Percentiles rank a stretch among this genome's conserved stretches.
phyloP scores from a whole-genome alignment of 1,139 yeast genomes.

The Candida albicans region DNA sequence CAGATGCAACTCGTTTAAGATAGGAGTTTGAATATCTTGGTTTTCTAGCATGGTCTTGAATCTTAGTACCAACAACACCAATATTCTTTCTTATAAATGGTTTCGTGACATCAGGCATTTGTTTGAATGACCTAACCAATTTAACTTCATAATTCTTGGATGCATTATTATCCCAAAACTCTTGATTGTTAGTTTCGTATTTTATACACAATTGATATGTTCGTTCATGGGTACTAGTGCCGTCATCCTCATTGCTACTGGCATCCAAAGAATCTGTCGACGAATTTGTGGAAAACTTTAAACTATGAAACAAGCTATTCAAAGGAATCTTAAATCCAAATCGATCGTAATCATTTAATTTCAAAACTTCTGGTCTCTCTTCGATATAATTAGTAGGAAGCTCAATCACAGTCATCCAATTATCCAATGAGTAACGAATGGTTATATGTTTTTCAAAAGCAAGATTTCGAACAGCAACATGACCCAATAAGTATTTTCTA shows the following conservation, averaged over 20 bases:
- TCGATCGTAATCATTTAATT: constrained; percentile 54
- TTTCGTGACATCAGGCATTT: constrained; percentile 3
- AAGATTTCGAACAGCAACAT: constrained; percentile 70
- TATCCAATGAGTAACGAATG: constrained; percentile 65
- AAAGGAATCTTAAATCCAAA: constrained; percentile 56
- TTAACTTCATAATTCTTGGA: constrained; percentile 57
- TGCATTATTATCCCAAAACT: constrained; percentile 78
- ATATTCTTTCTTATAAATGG: not conserved
- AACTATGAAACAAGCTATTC: constrained; percentile 36
- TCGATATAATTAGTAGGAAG: constrained; percentile 63
- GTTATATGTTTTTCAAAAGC: constrained; percentile 63
- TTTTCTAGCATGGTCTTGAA: constrained; percentile 22
- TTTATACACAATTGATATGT: constrained; percentile 56
- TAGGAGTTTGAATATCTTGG: constrained; percentile 45
- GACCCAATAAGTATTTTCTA: constrained; percentile 61
- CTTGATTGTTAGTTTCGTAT: constrained; percentile 49
- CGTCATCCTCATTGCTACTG: constrained; percentile 4
- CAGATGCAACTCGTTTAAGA: constrained; percentile 37
- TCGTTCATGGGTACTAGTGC: constrained; percentile 15
- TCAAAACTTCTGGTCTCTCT: constrained; percentile 56
- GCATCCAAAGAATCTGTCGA: constrained; percentile 11
- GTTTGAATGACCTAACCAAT: constrained; percentile 30
- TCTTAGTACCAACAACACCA: constrained; percentile 8
- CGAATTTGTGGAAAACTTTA: constrained; percentile 17
- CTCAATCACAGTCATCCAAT: constrained; percentile 74